Evolutionary conservation across 2,329 filamentous ascomycete genomes (phyloP).

Genomic region (Paecilomyces variotii): DNA sequence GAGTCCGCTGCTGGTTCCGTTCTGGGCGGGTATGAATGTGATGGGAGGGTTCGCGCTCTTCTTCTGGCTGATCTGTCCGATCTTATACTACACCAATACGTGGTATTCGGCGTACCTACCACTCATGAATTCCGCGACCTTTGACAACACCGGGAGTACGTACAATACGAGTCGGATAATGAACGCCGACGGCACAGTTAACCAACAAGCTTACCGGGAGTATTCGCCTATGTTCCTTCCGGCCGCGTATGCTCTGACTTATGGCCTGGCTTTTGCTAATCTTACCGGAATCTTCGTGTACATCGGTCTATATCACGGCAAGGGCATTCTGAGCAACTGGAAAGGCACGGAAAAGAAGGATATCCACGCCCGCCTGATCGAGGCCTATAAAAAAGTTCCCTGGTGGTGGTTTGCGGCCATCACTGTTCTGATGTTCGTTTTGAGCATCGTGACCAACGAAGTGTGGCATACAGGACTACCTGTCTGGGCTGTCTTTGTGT

Average conservation of each 20-base stretch:
- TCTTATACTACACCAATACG: conserved; percentile 47
- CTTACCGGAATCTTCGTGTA: conserved; percentile 49
- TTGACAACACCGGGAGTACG: conserved; percentile 53
- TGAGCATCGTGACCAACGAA: conserved; percentile 31
- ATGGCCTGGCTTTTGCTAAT: conserved; percentile 61
- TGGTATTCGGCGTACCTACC: conserved; percentile 53
- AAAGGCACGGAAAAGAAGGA: conserved; percentile 28
- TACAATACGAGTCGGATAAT: conserved; percentile 58
- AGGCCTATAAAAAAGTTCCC: conserved; percentile 32
- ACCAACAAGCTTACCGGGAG: conserved; percentile 51
- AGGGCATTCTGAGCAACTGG: conserved; percentile 27
- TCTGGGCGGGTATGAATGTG: conserved; percentile 34
- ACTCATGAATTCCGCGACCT: conserved; percentile 53
- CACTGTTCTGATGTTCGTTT: conserved; percentile 27
- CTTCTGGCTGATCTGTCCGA: conserved; percentile 37
- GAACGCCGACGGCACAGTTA: conserved; percentile 46
- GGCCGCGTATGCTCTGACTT: conserved; percentile 47
- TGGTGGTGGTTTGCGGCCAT: conserved; percentile 41
- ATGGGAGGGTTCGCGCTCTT: conserved; percentile 37
- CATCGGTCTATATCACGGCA: conserved; percentile 28
- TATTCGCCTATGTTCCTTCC: conserved; percentile 61
- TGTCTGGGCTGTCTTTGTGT: conserved; percentile 38
- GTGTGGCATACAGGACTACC: conserved; percentile 41
- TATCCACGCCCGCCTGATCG: conserved; percentile 38
- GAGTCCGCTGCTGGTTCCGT: conserved; percentile 61